A percentile compares a stretch with the other conserved stretches of the same genome.
phyloP scores from a whole-genome alignment of 768 basidiomycete genomes.

The Holtermannia corniformis region DNA sequence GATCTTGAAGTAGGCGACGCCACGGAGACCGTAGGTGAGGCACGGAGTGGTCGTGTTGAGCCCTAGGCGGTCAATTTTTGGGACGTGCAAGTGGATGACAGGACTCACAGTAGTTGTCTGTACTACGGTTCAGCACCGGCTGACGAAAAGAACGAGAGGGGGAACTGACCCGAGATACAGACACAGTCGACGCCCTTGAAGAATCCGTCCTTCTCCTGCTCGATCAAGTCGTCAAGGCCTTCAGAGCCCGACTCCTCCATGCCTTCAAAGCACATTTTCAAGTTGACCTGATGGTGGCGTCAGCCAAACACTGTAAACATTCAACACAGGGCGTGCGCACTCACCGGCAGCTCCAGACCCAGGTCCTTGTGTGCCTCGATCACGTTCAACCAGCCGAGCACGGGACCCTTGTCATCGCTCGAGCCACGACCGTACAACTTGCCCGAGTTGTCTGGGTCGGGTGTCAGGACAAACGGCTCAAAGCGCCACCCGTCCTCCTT shows the following conservation, averaged over 20 bases:
- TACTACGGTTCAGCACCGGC: background rate
- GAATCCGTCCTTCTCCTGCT: conserved; percentile 63
- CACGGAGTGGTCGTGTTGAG: conserved; percentile 44
- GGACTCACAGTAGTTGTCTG: conserved; percentile 17
- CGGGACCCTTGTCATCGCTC: conserved; percentile 83
- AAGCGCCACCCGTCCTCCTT: conserved; percentile 75
- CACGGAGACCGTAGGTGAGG: conserved; percentile 76
- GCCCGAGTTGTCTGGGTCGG: conserved; percentile 47
- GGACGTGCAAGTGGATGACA: background rate
- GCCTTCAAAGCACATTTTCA: conserved; percentile 84
- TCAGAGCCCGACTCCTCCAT: conserved; percentile 95
- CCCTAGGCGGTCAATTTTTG: conserved; percentile 47
- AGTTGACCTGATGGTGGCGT: conserved; percentile 49
- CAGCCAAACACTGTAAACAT: background rate
- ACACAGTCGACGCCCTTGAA: conserved; percentile 84
- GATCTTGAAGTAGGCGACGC: conserved; percentile 75
- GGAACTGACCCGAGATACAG: conserved; percentile 58
- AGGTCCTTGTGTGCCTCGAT: conserved; percentile 68
- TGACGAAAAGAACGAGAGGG: background rate
- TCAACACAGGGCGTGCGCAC: conserved; percentile 1
- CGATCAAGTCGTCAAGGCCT: conserved; percentile 79
- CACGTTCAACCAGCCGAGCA: conserved; percentile 82
- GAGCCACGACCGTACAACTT: conserved; percentile 76
- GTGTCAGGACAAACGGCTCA: conserved; percentile 67
- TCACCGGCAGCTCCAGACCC: conserved; percentile 59